A percentile compares a stretch with the other conserved stretches of the same genome.
Evolutionary conservation across 208 protist species (phyloP).

Genomic region (Novymonas esmeraldas): DNA sequence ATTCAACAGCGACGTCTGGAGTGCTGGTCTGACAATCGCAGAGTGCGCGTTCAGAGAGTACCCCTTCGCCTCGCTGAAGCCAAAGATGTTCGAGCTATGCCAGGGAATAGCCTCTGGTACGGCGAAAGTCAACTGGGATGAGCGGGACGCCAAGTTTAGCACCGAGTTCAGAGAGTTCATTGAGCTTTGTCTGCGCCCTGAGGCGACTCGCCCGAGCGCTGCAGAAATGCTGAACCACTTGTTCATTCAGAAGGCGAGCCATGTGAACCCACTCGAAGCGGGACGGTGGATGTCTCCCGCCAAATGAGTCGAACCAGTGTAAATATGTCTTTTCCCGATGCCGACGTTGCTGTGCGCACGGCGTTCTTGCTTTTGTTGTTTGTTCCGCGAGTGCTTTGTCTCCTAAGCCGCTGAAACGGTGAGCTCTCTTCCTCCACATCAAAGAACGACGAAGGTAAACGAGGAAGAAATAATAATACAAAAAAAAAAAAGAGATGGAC

Average conservation of each 20-base stretch:
- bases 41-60: constrained; percentile 88
- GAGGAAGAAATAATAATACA: not conserved
- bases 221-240: constrained; percentile 72
- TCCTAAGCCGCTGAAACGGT: not conserved
- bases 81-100: constrained; percentile 82
- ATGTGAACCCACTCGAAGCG: constrained; percentile 57
- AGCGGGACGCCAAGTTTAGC: constrained; percentile 48
- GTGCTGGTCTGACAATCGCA: constrained; percentile 87
- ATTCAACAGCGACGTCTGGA: constrained; percentile 93
- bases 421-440: too few relatives aligned
- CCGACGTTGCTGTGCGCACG: constrained; percentile 1
- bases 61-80: constrained; percentile 79
- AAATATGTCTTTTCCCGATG: not conserved
- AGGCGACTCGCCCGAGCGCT: constrained; percentile 59
- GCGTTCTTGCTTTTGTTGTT: not conserved
- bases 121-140: constrained; percentile 73
- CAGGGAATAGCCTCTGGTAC: constrained; percentile 70
- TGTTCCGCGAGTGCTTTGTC: too few relatives aligned
- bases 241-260: constrained; percentile 72
- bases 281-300: constrained; percentile 70
- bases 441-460: too few relatives aligned
- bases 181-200: constrained; percentile 68
- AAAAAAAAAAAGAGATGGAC: not conserved
- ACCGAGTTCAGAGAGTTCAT: constrained; percentile 79
- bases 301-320: constrained; percentile 4